phyloP scores from a whole-genome alignment of 768 basidiomycete genomes.

The Ephemerocybe angulata region DNA sequence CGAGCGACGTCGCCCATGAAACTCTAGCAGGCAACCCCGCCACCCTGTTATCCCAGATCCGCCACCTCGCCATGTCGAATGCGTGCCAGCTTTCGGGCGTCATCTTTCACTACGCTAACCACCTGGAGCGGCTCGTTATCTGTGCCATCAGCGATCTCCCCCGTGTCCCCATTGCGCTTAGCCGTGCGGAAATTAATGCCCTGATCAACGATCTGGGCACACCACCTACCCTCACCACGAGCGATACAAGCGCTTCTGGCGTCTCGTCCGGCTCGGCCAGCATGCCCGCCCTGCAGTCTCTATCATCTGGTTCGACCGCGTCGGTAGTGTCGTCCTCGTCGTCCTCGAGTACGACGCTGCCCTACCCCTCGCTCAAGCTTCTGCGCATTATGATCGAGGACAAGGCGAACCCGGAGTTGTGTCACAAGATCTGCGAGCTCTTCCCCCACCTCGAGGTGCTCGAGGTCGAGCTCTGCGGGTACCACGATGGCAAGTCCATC shows the following conservation, averaged over 20 bases:
- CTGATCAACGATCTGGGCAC: constrained; percentile 28
- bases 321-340: neutral
- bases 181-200: constrained; percentile 27
- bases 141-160: constrained; percentile 37
- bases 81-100: constrained; percentile 28
- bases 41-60: constrained; percentile 27
- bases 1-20: constrained; percentile 9
- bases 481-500: constrained; percentile 36
- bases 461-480: constrained; percentile 42
- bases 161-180: constrained; percentile 33
- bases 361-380: constrained; percentile 18
- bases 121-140: constrained; percentile 31
- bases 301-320: neutral
- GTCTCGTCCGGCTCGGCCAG: neutral
- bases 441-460: constrained; percentile 36
- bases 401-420: constrained; percentile 31
- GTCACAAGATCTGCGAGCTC: constrained; percentile 25
- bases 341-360: neutral
- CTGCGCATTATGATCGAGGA: constrained; percentile 41
- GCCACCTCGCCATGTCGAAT: constrained; percentile 35
- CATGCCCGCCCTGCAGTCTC: neutral
- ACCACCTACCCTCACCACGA: neutral
- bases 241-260: constrained; percentile 9
- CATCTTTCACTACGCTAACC: constrained; percentile 27
- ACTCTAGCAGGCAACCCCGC: constrained; percentile 20